Evolutionary conservation across 75 land plant species (phyloP).

Genomic region (Adiantum capillusveneris): DNA sequence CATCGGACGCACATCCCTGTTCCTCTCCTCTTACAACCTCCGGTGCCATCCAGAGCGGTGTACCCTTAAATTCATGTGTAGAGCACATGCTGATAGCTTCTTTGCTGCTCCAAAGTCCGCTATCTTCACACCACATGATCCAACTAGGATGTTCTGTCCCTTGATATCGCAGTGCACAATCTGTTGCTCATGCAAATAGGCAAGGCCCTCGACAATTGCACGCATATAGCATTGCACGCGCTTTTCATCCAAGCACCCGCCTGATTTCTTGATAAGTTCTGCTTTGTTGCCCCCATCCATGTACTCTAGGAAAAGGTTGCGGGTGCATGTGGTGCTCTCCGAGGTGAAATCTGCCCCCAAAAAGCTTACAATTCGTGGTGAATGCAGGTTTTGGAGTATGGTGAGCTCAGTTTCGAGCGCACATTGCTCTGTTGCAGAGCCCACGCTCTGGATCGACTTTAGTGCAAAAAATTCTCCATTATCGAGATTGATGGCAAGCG

Average conservation of each 20-base stretch:
- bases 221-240: constrained; percentile 24
- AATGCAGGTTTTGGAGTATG: neutral
- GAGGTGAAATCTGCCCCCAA: neutral
- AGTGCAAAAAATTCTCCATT: constrained; percentile 24
- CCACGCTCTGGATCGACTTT: constrained; percentile 11
- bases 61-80: constrained; percentile 12
- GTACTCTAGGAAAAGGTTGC: constrained; percentile 8
- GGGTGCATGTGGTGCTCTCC: neutral
- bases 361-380: neutral
- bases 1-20: constrained; percentile 30
- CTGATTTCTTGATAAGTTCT: neutral
- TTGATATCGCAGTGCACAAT: constrained; percentile 20
- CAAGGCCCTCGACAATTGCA: constrained; percentile 33
- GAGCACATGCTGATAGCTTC: neutral
- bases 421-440: neutral
- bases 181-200: constrained; percentile 34
- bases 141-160: constrained; percentile 52
- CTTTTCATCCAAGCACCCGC: constrained; percentile 25
- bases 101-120: constrained; percentile 29
- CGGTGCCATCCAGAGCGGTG: constrained; percentile 53
- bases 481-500: constrained; percentile 20
- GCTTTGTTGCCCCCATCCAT: constrained; percentile 6
- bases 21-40: constrained; percentile 31
- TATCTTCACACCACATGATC: constrained; percentile 25
- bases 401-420: constrained; percentile 2